Evolutionary conservation across 768 basidiomycete genomes (phyloP), one percentile per base, ranked within the genome.

Genomic region (Inosperma sp.): DNA sequence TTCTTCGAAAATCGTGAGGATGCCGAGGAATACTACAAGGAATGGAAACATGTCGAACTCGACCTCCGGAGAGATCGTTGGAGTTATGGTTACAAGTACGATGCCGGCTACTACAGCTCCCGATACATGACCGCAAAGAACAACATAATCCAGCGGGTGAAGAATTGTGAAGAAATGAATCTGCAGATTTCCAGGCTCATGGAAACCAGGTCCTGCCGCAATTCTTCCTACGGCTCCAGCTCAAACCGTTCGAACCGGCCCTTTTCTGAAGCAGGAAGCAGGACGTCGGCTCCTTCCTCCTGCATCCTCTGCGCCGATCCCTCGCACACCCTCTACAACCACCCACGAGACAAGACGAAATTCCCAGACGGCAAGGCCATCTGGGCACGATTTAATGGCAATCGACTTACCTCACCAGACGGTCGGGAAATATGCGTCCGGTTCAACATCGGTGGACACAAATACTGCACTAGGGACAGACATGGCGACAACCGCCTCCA

Each of bases 261-360:
- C 47, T 53, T 53, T 53, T 47, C n/a, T 27, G 40, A 47, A 30
- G 36, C 52, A 46, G 27, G 33, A 3, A 30, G 36, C 21, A 35
- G 44, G 7, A 14, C 27, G 13, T 33, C 22, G 27, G 21, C 49
- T 19, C 27, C 59, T 10, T 14, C 55, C 34, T 49, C 37, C 47
- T 68, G 66, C 56, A 31, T 63, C 19, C 26, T 56, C 21, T 66
- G 65, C 42, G 57, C 42, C 27, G 44, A 57, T 19, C 27, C 9
- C 5, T 49, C 51, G 0, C 66, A 68, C 59, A 51, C 17, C 23
- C 43, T 61, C 35, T 17, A 17, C n/a, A 14, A 52, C 10, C 62
- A 64, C 35, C 44, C 59, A 0, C 19, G 12, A 3, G 26, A 26
- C n/a, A 25, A 33, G 8, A 30, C 36, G 1, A 39, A 52, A 21